phyloP scores from a whole-genome alignment of 2,329 filamentous ascomycete species.

The Fusarium caatingaense region DNA sequence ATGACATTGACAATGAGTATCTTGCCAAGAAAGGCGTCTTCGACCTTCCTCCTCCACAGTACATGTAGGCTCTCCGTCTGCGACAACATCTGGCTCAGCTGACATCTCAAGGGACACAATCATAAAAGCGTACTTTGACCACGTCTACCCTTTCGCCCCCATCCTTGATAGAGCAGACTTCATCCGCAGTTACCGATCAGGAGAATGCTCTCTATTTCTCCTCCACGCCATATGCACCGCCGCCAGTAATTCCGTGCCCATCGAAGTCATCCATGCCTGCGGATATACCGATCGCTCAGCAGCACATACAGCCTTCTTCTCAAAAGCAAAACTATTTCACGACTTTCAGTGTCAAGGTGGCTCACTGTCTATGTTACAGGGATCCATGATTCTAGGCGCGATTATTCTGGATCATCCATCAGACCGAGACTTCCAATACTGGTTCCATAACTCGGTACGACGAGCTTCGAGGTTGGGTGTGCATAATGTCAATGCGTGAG shows the following conservation, averaged over 20 bases:
- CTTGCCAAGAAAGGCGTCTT: slow-evolving; percentile 35
- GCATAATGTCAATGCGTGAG: slow-evolving; percentile 7
- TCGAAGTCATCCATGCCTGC: slow-evolving; percentile 20
- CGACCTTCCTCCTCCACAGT: slow-evolving; percentile 13
- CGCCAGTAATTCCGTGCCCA: not conserved
- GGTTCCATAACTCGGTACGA: slow-evolving; percentile 34
- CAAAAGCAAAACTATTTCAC: slow-evolving; percentile 35
- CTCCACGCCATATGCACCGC: slow-evolving; percentile 10
- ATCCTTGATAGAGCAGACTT: slow-evolving; percentile 22
- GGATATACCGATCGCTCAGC: slow-evolving; percentile 15
- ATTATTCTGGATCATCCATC: slow-evolving; percentile 27
- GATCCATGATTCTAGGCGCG: slow-evolving; percentile 17
- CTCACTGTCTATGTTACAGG: slow-evolving; percentile 21
- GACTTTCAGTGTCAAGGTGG: slow-evolving; percentile 30
- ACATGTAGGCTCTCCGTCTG: not conserved
- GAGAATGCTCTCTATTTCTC: slow-evolving; percentile 23
- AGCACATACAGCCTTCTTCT: slow-evolving; percentile 26
- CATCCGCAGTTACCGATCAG: slow-evolving; percentile 9
- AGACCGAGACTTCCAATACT: slow-evolving; percentile 35
- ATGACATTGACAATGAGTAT: slow-evolving; percentile 28
- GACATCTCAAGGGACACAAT: slow-evolving; percentile 5
- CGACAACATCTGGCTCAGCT: accelerated
- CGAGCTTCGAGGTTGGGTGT: slow-evolving; percentile 18
- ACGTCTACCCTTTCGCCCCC: slow-evolving; percentile 27
- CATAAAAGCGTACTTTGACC: slow-evolving; percentile 28